phyloP scores from a whole-genome alignment of 345 rosid species.

The Mangifera indica region DNA sequence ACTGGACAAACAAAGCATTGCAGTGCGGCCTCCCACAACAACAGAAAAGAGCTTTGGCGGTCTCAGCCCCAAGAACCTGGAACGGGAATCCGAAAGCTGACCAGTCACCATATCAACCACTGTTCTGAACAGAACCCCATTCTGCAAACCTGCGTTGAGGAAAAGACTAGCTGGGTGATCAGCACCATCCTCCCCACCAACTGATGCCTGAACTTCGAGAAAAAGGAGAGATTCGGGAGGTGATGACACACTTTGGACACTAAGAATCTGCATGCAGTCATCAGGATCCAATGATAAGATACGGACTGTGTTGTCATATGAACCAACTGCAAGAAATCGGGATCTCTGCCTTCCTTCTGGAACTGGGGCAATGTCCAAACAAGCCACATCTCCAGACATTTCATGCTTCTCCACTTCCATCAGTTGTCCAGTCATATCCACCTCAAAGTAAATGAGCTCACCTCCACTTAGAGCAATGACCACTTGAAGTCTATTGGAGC shows the following conservation, averaged over 20 bases:
- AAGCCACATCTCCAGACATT: slow-evolving; percentile 99
- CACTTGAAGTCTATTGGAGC: slow-evolving; percentile 91
- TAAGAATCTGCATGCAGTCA: slow-evolving; percentile 94
- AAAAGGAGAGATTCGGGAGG: slow-evolving; percentile 95
- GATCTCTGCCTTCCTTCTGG: slow-evolving; percentile 99
- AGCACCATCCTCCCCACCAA: slow-evolving; percentile 98
- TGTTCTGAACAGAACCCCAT: slow-evolving; percentile 91
- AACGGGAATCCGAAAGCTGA: slow-evolving; percentile 96
- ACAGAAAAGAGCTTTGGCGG: slow-evolving; percentile 91
- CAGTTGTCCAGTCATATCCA: slow-evolving; percentile 91
- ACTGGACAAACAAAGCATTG: slow-evolving; percentile 95
- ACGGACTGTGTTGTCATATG: slow-evolving; percentile 89
- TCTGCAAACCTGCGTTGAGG: slow-evolving; percentile 91
- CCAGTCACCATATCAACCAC: slow-evolving; percentile 99
- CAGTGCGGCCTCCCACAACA: slow-evolving; percentile 79
- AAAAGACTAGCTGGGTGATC: slow-evolving; percentile 98
- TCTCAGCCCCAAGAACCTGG: slow-evolving; percentile 88
- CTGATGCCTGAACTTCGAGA: slow-evolving; percentile 95
- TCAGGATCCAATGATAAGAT: slow-evolving; percentile 95
- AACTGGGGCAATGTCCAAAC: slow-evolving; percentile 96
- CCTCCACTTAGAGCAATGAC: slow-evolving; percentile 98
- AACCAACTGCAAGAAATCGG: slow-evolving; percentile 95
- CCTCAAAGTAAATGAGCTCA: slow-evolving; percentile 96
- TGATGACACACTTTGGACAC: slow-evolving; percentile 97
- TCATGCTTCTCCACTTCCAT: slow-evolving; percentile 99